Evolutionary conservation across 148 eudicot genomes (phyloP).

Genomic region (Rhododendron mucronatum): DNA sequence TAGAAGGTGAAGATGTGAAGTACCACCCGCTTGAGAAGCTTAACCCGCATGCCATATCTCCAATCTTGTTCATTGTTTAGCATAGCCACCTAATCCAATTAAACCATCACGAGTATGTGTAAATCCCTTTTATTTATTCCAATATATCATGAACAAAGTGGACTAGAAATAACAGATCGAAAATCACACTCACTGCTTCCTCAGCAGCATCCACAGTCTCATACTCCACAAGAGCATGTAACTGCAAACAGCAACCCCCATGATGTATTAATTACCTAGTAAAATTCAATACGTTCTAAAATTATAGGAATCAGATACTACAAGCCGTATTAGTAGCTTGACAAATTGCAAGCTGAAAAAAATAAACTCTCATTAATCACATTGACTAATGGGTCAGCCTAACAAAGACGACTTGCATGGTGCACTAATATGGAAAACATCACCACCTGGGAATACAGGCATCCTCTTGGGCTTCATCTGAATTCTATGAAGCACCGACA

Average conservation of each 20-base stretch:
- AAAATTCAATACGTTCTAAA: background rate
- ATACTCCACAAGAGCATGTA: conserved; percentile 81
- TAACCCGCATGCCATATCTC: conserved; percentile 91
- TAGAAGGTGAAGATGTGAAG: conserved; percentile 4
- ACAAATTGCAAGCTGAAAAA: background rate
- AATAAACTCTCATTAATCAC: background rate
- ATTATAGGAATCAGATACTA: background rate
- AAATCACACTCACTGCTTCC: conserved; percentile 70
- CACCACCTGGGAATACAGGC: background rate
- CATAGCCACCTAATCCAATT: conserved; percentile 49
- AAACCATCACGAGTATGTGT: background rate
- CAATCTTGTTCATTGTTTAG: conserved; percentile 84
- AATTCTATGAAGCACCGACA: too few species aligned
- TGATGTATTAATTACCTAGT: background rate
- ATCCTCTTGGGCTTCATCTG: background rate
- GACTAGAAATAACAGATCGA: background rate
- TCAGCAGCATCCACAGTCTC: conserved; percentile 89
- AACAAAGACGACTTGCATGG: background rate
- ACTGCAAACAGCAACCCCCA: conserved; percentile 31
- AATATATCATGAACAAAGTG: background rate
- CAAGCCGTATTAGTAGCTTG: background rate
- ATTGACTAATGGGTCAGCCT: background rate
- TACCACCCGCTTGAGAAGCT: conserved; percentile 71
- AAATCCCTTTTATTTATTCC: conserved; percentile 3
- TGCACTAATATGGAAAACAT: background rate